Evolutionary conservation across 352 stramenopile genomes (phyloP).

Genomic region (Thalassiosira exigua): DNA sequence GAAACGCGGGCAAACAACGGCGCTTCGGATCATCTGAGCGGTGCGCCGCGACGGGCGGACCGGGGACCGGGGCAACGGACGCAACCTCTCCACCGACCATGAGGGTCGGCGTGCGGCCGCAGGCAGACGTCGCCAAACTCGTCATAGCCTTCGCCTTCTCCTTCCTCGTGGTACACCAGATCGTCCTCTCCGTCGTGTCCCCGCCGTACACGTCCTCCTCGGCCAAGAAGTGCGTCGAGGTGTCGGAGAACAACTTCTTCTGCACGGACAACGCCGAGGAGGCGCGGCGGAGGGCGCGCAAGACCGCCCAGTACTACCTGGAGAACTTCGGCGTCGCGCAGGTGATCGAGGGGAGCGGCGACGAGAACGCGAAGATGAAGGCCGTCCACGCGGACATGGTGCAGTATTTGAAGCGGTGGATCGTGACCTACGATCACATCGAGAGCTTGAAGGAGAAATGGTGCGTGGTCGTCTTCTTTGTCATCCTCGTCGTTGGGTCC

Average conservation of each 20-base stretch:
- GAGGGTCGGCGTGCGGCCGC: constrained; percentile 5
- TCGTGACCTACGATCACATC: background rate
- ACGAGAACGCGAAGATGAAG: background rate
- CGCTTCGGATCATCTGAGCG: background rate
- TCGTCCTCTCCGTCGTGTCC: background rate
- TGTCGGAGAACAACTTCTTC: background rate
- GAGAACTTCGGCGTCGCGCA: constrained; percentile 3
- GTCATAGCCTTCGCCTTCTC: background rate
- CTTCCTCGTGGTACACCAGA: background rate
- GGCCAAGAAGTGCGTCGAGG: constrained; percentile 3
- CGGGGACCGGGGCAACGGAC: background rate
- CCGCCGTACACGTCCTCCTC: background rate
- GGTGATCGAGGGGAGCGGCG: background rate
- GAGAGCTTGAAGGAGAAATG: constrained; percentile 12
- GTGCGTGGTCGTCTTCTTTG: constrained; percentile 1
- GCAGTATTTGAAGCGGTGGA: constrained; percentile 3
- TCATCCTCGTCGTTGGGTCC: background rate
- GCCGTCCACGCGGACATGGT: background rate
- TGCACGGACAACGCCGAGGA: constrained; percentile 1
- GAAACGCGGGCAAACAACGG: too few species aligned
- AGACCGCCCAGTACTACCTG: constrained; percentile 2
- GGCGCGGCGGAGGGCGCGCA: background rate
- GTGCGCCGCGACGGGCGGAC: background rate
- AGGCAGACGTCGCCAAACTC: constrained; percentile 7
- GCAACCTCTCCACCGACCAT: too few species aligned